Base-by-base conservation (phyloP, 1,139 yeast genomes). In the Kodamaea derodonti region DNA sequence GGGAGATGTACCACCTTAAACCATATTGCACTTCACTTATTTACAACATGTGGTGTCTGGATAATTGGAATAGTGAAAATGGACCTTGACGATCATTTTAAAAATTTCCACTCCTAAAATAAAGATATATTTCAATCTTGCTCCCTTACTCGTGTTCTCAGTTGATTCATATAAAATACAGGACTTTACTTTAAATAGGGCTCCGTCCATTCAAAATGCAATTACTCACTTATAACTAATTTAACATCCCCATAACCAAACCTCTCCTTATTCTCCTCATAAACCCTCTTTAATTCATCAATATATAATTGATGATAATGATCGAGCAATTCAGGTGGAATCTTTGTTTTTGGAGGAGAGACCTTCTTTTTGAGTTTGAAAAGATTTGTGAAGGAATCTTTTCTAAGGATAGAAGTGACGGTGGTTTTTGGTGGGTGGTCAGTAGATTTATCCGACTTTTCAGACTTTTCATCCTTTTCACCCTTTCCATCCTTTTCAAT, bases 291-390 rank as follows among this genome's bases (percentile, higher is more conserved):
- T 47, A 94, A 62, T 40, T 79, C 88, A 12, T 76, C 72, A n/a
- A 84, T 72, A 53, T 92, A 92, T 26, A 78, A 51, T 20, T 62
- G 63, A 56, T 92, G 97, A 51, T 84, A 87, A 42, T 80, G 69
- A 37, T 84, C 83, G 15, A 92, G 69, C 37, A 69, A 41, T 25
- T 62, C 69, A 13, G 54, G 63, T 2, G 75, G 73, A 14, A 68
- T 50, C 37, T 63, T 62, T 3, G 61, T 45, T 32, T 50, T 52
- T n/a, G 49, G 23, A 2, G 51, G 36, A 12, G 37, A 36, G 27
- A 44, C 48, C 13, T 51, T 45, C 34, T 46, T 42, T 11, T 41
- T 39, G 28, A 35, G 31, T 31, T 48, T 58, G 46, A 54, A 60
- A 29, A 58, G 40, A 34, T 49, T 54, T 4, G 63, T 45, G 27